Evolutionary conservation across 2,329 filamentous ascomycete genomes (phyloP), one percentile per base, ranked within the genome.

Genomic region (Hirsutella minnesotensis): DNA sequence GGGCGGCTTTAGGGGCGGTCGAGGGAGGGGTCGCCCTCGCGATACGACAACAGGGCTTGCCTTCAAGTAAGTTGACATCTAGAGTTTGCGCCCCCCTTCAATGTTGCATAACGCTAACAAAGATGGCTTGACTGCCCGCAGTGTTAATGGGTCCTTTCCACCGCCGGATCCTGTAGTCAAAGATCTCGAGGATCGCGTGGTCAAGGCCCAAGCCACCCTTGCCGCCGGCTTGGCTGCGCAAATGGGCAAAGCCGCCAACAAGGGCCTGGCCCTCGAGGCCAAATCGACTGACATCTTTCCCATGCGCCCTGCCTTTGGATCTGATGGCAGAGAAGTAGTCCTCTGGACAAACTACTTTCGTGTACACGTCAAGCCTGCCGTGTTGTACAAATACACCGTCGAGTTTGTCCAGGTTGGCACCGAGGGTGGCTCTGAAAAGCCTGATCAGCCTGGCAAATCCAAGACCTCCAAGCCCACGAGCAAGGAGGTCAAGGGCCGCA

Each of bases 331-430:
- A 2, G 37, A 53, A 0, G 65, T 73, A 3, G 50, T 59, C 2
- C 58, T 78, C 0, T 77, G 72, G 70, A 61, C 72, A 5, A 78
- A 79, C 53, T 77, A 72, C 49, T 77, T 74, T 49, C 57, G 57
- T 1, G 44, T 78, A 38, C 51, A 60, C 7, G 48, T 70, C 8
- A 61, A 63, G 34, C 51, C 57, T 0, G 51, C 59, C 2, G 45
- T 49, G 0, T 44, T 75, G 4, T 68, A 63, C 52, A 69, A 64
- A 44, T 77, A 77, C 52, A 61, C 58, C 3, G 46, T 77, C 9
- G 56, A 63, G 2, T 63, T 67, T 10, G 50, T 46, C 1, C 54
- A 61, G 30, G 35, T 56, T 3, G 34, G 47, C 0, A 40, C 44
- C 0, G 47, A 51, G 24, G 37, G 37, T 2, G 31, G 18, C 42